These are phyloP conservation scores for Martiniozyma abietophila DNA, from an alignment of 805 yeast genomes.

Conservation along the genomic window DNA sequence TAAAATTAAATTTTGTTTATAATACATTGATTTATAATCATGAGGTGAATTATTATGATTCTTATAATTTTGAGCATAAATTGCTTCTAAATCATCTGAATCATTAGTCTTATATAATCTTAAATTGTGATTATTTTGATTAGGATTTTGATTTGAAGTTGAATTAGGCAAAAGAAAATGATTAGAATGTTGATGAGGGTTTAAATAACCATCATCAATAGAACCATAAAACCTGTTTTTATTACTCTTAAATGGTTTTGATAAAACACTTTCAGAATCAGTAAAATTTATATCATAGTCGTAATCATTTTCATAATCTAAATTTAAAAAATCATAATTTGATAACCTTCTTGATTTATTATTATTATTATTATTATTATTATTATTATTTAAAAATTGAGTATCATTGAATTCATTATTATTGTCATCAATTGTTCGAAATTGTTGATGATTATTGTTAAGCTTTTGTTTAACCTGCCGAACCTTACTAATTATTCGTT, in stretches of 20 bases:
- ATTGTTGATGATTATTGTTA: background rate
- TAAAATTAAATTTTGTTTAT: conserved; percentile 17
- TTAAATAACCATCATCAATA: too few relatives aligned
- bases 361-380: background rate
- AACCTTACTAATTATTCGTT: background rate
- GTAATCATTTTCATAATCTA: conserved; percentile 11
- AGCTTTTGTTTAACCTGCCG: background rate
- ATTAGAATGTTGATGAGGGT: too few relatives aligned
- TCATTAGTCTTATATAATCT: too few relatives aligned
- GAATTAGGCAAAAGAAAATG: too few relatives aligned
- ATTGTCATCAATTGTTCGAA: background rate
- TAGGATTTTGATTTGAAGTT: too few relatives aligned
- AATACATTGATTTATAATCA: conserved; percentile 23
- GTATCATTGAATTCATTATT: background rate
- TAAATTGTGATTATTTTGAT: too few relatives aligned
- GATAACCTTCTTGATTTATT: too few relatives aligned
- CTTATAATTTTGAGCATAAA: background rate
- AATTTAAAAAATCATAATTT: too few relatives aligned
- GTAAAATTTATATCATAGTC: conserved; percentile 8
- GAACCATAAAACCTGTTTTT: conserved; percentile 2
- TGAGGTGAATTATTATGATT: conserved; percentile 23
- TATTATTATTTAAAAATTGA: background rate
- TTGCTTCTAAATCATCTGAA: too few relatives aligned
- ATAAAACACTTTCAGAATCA: conserved; percentile 18
- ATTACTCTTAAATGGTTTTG: conserved; percentile 13